Conservation (phyloP, 352 stramenopile species). For the Phytophthora kernoviae region DNA sequence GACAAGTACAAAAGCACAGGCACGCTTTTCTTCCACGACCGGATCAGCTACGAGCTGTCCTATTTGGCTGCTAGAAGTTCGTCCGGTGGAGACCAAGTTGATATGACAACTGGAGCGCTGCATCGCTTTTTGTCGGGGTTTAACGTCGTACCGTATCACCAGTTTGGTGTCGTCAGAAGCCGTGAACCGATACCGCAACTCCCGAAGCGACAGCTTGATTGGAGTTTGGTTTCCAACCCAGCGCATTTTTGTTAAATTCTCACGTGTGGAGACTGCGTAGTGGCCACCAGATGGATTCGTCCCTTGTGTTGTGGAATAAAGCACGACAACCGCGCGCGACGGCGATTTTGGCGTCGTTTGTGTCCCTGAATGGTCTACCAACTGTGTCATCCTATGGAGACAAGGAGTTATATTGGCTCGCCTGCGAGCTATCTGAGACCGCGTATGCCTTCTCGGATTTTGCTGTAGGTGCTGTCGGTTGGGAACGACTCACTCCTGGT, state of each 20-base stretch:
- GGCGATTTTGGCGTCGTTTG: constrained; percentile 46
- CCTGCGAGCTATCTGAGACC: constrained; percentile 57
- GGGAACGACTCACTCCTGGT: constrained; percentile 17
- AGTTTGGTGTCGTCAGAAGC: background rate
- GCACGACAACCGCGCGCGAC: constrained; percentile 42
- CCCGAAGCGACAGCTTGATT: constrained; percentile 8
- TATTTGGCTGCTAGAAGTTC: constrained; percentile 29
- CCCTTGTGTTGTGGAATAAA: constrained; percentile 55
- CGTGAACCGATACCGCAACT: background rate
- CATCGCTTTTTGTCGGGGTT: constrained; percentile 47
- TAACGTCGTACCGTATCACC: constrained; percentile 32
- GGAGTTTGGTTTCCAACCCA: constrained; percentile 37
- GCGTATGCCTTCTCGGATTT: constrained; percentile 49
- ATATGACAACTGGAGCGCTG: background rate
- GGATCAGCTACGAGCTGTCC: constrained; percentile 43
- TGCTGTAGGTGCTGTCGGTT: constrained; percentile 35
- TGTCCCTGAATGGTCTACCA: constrained; percentile 30
- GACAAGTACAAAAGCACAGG: constrained; percentile 41
- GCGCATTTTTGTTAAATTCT: constrained; percentile 36
- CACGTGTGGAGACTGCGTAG: constrained; percentile 42
- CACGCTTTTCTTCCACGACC: constrained; percentile 65
- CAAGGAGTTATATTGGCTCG: constrained; percentile 61
- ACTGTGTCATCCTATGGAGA: constrained; percentile 45
- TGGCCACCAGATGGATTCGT: constrained; percentile 61
- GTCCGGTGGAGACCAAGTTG: background rate